phyloP scores from a whole-genome alignment of 2,329 filamentous ascomycete genomes.

The Colletotrichum viniferum region DNA sequence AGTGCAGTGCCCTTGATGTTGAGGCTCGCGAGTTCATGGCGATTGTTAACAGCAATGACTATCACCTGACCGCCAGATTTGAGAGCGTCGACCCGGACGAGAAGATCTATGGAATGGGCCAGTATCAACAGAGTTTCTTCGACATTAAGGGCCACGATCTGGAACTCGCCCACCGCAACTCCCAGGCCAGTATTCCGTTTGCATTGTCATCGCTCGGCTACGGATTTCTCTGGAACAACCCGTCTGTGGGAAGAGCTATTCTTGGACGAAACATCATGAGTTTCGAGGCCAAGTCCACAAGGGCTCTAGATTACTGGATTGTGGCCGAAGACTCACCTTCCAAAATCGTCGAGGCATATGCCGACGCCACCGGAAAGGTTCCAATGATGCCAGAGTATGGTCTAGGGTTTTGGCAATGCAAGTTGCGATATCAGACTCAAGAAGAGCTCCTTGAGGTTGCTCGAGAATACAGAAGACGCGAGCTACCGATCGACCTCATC shows the following conservation, averaged over 20 bases:
- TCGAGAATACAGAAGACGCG: constrained; percentile 55
- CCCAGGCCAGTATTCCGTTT: constrained; percentile 66
- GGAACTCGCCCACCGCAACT: constrained; percentile 67
- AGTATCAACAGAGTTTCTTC: constrained; percentile 65
- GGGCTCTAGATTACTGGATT: constrained; percentile 64
- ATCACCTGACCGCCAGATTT: constrained; percentile 59
- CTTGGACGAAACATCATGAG: constrained; percentile 63
- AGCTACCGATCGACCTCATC: constrained; percentile 63
- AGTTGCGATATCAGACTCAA: constrained; percentile 65
- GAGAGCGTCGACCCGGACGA: constrained; percentile 58
- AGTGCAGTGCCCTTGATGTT: constrained; percentile 58
- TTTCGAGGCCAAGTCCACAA: constrained; percentile 61
- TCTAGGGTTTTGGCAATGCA: constrained; percentile 69
- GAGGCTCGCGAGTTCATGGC: constrained; percentile 61
- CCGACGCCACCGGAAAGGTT: constrained; percentile 56
- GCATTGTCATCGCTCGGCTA: constrained; percentile 61
- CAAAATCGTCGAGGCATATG: constrained; percentile 59
- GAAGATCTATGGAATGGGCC: constrained; percentile 68
- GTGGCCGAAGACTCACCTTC: constrained; percentile 57
- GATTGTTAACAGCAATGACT: constrained; percentile 48
- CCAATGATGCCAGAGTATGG: constrained; percentile 71
- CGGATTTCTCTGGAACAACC: constrained; percentile 68
- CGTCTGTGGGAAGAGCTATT: constrained; percentile 60
- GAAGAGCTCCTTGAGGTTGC: constrained; percentile 63
- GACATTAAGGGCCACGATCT: constrained; percentile 64